Evolutionary conservation across 495 filamentous ascomycete species (phyloP).

Genomic region (Lophiotrema nucula): DNA sequence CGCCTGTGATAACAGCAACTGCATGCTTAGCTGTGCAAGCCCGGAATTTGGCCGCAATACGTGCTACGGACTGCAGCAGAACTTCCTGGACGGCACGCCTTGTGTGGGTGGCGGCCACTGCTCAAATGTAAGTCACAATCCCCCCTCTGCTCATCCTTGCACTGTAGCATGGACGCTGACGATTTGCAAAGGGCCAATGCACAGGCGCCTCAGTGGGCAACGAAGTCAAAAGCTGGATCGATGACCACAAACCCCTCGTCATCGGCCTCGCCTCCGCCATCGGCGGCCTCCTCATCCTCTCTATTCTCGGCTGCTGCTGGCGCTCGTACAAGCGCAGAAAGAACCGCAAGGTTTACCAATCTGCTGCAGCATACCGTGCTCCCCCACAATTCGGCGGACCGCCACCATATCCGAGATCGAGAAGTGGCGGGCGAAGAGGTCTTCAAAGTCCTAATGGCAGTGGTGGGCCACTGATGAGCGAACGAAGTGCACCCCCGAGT

Average conservation of each 20-base stretch:
- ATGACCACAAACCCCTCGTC: slow-evolving; percentile 45
- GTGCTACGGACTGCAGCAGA: slow-evolving; percentile 78
- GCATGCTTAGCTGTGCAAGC: slow-evolving; percentile 72
- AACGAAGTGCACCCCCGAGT: background rate
- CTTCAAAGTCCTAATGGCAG: slow-evolving; percentile 3
- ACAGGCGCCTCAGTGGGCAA: slow-evolving; percentile 41
- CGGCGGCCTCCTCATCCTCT: slow-evolving; percentile 44
- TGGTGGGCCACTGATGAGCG: slow-evolving; percentile 3
- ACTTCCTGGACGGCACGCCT: slow-evolving; percentile 89
- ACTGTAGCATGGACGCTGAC: slow-evolving; percentile 6
- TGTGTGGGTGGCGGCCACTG: slow-evolving; percentile 83
- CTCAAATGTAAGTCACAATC: slow-evolving; percentile 47
- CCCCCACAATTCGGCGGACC: background rate
- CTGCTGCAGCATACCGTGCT: background rate
- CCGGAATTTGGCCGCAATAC: slow-evolving; percentile 61
- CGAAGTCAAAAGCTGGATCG: slow-evolving; percentile 47
- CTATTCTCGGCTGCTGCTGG: slow-evolving; percentile 40
- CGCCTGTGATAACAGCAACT: slow-evolving; percentile 73
- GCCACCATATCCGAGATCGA: background rate
- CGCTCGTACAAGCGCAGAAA: slow-evolving; percentile 33
- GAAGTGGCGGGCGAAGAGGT: slow-evolving; percentile 2
- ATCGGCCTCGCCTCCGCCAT: slow-evolving; percentile 43
- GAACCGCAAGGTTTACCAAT: slow-evolving; percentile 16
- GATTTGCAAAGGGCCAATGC: slow-evolving; percentile 41
- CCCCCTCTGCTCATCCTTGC: no score